These are phyloP conservation scores for Penicillium capsulatum DNA, from an alignment of 2,329 filamentous ascomycete genomes.

Conservation along the genomic window DNA sequence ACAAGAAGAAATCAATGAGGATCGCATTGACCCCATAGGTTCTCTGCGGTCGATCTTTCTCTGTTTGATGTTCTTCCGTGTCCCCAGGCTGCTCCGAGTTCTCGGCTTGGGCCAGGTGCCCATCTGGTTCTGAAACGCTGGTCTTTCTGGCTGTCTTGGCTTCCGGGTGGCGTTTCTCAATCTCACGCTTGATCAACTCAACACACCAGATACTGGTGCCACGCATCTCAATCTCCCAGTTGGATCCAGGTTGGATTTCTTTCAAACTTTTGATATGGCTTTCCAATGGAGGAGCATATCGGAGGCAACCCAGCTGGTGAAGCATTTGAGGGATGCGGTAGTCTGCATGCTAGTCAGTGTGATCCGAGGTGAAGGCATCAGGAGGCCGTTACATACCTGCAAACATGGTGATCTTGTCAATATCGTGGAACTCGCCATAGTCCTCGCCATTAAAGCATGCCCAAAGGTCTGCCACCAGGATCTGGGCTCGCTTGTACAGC, in stretches of 20 bases:
- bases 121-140: background rate
- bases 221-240: conserved; percentile 82
- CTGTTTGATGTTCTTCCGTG: conserved; percentile 8
- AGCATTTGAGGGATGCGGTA: conserved; percentile 95
- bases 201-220: conserved; percentile 96
- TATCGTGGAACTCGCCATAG: conserved; percentile 80
- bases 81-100: conserved; percentile 6
- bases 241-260: conserved; percentile 64
- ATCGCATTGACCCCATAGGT: conserved; percentile 68
- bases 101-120: conserved; percentile 2
- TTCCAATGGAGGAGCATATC: conserved; percentile 77
- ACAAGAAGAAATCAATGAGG: conserved; percentile 94
- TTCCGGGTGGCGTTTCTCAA: conserved; percentile 66
- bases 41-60: conserved; percentile 16
- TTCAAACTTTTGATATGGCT: conserved; percentile 62
- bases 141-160: conserved; percentile 40
- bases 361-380: background rate
- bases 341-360: conserved; percentile 48
- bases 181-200: conserved; percentile 80
- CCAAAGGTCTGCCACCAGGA: conserved; percentile 93
- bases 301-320: conserved; percentile 73
- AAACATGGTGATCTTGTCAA: conserved; percentile 97
- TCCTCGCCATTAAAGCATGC: conserved; percentile 81
- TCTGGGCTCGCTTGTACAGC: conserved; percentile 91
- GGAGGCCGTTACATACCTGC: conserved; percentile 50